Conservation (phyloP, 768 basidiomycete genomes). For the Auricularia cornea region DNA sequence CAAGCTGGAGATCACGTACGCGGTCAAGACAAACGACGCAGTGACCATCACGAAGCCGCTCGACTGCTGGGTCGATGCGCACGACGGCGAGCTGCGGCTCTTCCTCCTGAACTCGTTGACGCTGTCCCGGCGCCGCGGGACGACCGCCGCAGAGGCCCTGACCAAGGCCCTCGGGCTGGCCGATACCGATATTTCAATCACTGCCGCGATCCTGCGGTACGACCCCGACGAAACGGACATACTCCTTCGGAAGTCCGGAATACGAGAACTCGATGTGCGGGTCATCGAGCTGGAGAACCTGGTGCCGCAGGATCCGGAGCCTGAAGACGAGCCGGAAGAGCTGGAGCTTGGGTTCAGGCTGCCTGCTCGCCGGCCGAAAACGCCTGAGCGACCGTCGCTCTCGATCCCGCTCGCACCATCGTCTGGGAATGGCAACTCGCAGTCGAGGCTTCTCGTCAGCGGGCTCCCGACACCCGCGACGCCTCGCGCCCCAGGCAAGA, state of each 20-base stretch:
- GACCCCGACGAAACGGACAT: not conserved
- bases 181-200: not conserved
- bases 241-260: not conserved
- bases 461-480: no score
- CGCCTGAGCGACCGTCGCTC: not conserved
- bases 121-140: not conserved
- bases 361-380: not conserved
- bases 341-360: not conserved
- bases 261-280: not conserved
- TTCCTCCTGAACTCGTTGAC: not conserved
- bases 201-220: not conserved
- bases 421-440: no score
- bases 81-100: not conserved
- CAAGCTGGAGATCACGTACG: not conserved
- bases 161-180: not conserved
- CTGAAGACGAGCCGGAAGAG: not conserved
- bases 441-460: no score
- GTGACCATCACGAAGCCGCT: not conserved
- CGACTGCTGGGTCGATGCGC: not conserved
- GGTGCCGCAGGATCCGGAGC: not conserved
- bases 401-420: not conserved
- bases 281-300: not conserved
- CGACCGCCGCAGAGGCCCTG: not conserved
- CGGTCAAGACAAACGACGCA: not conserved
- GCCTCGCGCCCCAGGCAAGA: no score